phyloP scores from a whole-genome alignment of 768 basidiomycete genomes.

The Termitomyces heimii region DNA sequence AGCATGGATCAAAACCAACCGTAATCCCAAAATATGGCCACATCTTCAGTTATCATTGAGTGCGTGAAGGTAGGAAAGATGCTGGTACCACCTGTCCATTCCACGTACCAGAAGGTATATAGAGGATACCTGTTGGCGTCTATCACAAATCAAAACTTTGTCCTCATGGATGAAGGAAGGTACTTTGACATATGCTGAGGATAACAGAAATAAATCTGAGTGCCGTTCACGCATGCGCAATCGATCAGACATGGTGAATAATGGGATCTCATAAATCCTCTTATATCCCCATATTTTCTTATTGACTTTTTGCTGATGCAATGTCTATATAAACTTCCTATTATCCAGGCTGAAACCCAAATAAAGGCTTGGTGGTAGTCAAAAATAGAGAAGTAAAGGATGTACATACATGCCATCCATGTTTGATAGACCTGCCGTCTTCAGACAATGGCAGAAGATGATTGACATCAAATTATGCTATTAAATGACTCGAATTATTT shows the following conservation, averaged over 20 bases:
- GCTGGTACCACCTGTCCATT: background rate
- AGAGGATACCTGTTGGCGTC: background rate
- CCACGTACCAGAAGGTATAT: background rate
- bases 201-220: too few relatives aligned
- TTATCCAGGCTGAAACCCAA: background rate
- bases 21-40: slow-evolving; percentile 41
- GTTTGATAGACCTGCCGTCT: background rate
- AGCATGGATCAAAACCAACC: slow-evolving; percentile 15
- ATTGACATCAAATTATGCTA: background rate
- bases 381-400: background rate
- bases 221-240: too few relatives aligned
- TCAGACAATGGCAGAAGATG: slow-evolving; percentile 1
- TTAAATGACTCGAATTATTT: background rate
- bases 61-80: background rate
- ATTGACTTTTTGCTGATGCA: too few relatives aligned
- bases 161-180: too few relatives aligned
- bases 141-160: background rate
- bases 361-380: background rate
- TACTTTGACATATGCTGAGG: too few relatives aligned
- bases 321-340: background rate
- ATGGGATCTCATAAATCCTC: too few relatives aligned
- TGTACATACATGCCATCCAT: background rate
- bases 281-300: too few relatives aligned
- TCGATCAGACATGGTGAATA: too few relatives aligned
- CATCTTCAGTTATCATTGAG: slow-evolving; percentile 17